phyloP scores from a whole-genome alignment of 2,329 filamentous ascomycete species.

The Mariannaea elegans region DNA sequence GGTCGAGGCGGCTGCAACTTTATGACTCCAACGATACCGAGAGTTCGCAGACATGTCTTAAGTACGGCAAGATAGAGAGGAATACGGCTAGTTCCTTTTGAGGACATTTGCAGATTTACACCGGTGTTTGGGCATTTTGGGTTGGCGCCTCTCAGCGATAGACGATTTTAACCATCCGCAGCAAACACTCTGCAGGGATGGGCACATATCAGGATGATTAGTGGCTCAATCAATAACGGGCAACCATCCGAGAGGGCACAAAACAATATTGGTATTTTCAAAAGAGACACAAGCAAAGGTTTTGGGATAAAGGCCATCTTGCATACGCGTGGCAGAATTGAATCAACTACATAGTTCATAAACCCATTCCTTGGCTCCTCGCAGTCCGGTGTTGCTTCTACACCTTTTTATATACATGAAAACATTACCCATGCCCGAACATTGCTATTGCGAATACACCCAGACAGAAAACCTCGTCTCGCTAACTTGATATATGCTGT shows the following conservation, averaged over 20 bases:
- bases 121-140: constrained; percentile 34
- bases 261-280: neutral
- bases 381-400: neutral
- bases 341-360: constrained; percentile 25
- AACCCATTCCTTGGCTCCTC: constrained; percentile 11
- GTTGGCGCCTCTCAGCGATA: constrained; percentile 27
- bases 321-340: constrained; percentile 11
- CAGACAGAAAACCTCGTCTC: constrained; percentile 16
- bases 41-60: neutral
- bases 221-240: neutral
- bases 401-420: constrained; percentile 30
- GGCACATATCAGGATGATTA: neutral
- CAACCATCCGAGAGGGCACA: neutral
- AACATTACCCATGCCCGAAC: constrained; percentile 28
- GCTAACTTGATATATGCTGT: constrained; percentile 17
- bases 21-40: constrained; percentile 46
- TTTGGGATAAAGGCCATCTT: constrained; percentile 8
- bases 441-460: constrained; percentile 22
- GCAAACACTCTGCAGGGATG: neutral
- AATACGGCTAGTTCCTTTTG: neutral
- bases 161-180: constrained; percentile 17
- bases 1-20: constrained; percentile 66
- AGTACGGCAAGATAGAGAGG: constrained; percentile 7
- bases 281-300: neutral
- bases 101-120: constrained; percentile 28